Percentiles rank a stretch among this genome's conserved stretches.
Evolutionary conservation across 148 eudicot genomes (phyloP).

Genomic region (Silene conica): DNA sequence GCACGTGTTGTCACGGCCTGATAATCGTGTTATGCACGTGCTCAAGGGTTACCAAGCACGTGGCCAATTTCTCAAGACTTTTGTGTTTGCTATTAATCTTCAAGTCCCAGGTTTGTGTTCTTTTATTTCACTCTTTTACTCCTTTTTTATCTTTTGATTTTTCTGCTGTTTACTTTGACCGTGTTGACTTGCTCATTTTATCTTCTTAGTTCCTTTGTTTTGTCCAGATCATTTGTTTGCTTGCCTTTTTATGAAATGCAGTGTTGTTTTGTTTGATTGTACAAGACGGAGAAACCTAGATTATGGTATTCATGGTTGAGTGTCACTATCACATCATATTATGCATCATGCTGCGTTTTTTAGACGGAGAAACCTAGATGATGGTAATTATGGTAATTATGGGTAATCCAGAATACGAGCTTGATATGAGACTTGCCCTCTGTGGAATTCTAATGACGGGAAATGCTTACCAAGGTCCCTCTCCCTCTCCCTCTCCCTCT

Average conservation of each 20-base stretch:
- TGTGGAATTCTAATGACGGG: no score
- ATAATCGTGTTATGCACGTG: conserved; percentile 59
- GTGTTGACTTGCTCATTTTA: neutral
- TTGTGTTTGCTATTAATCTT: conserved; percentile 66
- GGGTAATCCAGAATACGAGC: neutral
- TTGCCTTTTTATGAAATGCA: no score
- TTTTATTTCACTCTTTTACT: neutral
- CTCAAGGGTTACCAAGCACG: conserved; percentile 27
- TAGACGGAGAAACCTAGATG: no score
- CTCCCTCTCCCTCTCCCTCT: no score
- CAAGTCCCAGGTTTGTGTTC: conserved; percentile 55
- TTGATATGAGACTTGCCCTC: no score
- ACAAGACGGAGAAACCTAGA: neutral
- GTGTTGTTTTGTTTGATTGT: neutral
- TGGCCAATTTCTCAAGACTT: conserved; percentile 41
- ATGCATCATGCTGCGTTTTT: no score
- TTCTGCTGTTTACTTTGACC: neutral
- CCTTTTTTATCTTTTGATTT: no score
- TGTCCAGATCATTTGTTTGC: no score
- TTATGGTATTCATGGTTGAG: neutral
- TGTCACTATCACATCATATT: no score
- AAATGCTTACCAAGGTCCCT: no score
- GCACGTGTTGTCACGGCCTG: conserved; percentile 58
- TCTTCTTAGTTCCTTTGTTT: no score
- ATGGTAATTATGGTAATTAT: no score